Evolutionary conservation across 352 stramenopile species (phyloP), one percentile per base, ranked within the genome.

Genomic region (Pythium grandisporangium): DNA sequence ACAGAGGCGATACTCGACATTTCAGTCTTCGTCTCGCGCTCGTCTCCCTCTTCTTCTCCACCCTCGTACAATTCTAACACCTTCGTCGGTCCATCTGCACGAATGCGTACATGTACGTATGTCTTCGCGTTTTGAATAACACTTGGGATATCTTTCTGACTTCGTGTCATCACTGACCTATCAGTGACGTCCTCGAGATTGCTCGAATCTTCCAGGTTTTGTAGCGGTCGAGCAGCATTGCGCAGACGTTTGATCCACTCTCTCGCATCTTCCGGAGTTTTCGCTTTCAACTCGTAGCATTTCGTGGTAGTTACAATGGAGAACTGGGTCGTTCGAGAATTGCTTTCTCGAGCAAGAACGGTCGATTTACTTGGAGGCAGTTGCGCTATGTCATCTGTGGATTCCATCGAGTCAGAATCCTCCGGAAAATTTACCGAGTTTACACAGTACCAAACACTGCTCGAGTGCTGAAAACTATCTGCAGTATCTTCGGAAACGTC

Each of bases 11-110:
- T 53, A 35, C 70, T 88, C 14, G 77, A 86, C n/a, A 84, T 11
- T 22, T 88, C 77, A n/a, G 78, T 59, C 29, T 84, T 86, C 27
- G 40, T 71, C n/a, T 91, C 77, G 36, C 78, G 83, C 41, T 89
- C 80, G 32, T 90, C 80, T 34, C 78, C 83, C 37, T 94, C 82
- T 51, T 92, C 81, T 51, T 93, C 78, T 4, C 78, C 78, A 37
- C 79, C 83, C 73, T 96, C 82, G 45, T 79, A 93, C 3, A 96
- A 42, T 47, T 96, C 84, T n/a, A 96, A 55, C 14, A 96, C 84
- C 45, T 94, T 96, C 20, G 83, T 96, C 5, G 83, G 78, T 1
- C 84, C 84, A 56, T 96, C 84, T 22, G 84, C 83, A 40, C 80
- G 73, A 30, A 95, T 69, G 14, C 82, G 77, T 49, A 93, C 68